Base-by-base conservation (phyloP, 2,329 filamentous ascomycete species). In the Cladosporium sp. region DNA sequence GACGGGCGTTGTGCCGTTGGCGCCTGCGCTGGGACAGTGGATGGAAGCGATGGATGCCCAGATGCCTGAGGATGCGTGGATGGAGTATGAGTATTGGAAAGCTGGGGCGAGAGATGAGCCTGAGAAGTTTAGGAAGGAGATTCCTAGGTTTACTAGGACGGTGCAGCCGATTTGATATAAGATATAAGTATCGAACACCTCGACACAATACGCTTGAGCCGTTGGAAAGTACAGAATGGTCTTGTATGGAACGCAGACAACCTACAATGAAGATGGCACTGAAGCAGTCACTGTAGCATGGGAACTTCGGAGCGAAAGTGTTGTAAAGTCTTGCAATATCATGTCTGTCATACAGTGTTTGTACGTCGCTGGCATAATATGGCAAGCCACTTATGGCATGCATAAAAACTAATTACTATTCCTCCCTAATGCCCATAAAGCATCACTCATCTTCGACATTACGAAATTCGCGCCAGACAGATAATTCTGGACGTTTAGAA, bases 51-150 rank as follows among this genome's bases (percentile, higher is more conserved):
- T 84, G 71, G 86, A 89, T 75, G 86, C 84, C 67, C 86, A 88
- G 79, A 88, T 88, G 86, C 84, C 84, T 0, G 86, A 89, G 74
- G 86, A 88, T 72, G 85, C 83, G 7, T 88, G 86, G 86, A 88
- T 88, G 77, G 86, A 88, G 76, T 88, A 87, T 74, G 85, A 88
- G 75, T 88, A 88, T 69, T 89, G 86, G 86, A 84, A 85, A 67
- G 78, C 81, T 3, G 84, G 84, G 0, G 83, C 83, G 4, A 76
- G 83, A 38, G 76, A 79, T 26, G 68, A 75, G 57, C 76, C 76
- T n/a, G 71, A 77, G 66, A 71, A 73, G 62, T 79, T 78, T 51
- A 70, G 69, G 28, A 76, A 69, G 69, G 66, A 74, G 14, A 71
- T 75, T 41, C 74, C 73, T 14, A 72, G 74, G 63, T 78, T 78